These are phyloP conservation scores for Monascus ruber DNA, from an alignment of 2,329 filamentous ascomycete species.

Conservation along the genomic window DNA sequence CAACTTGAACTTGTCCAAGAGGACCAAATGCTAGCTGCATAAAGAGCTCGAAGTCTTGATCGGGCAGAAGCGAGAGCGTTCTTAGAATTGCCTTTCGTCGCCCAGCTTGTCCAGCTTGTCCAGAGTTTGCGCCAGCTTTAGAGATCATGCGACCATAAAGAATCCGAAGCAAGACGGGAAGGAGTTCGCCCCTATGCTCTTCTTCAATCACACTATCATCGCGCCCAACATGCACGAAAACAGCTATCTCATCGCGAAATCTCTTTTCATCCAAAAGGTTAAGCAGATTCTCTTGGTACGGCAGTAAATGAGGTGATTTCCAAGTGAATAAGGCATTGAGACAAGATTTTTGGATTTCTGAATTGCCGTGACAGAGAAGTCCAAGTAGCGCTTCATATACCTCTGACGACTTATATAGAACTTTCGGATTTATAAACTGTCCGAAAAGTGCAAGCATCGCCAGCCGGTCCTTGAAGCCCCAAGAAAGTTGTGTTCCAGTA, in stretches of 20 bases:
- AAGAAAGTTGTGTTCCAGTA: conserved; percentile 14
- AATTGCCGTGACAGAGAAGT: conserved; percentile 76
- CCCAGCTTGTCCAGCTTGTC: conserved; percentile 68
- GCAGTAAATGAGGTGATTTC: conserved; percentile 65
- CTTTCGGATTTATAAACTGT: conserved; percentile 75
- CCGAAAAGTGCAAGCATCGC: conserved; percentile 70
- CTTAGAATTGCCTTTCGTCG: conserved; percentile 64
- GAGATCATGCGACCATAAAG: conserved; percentile 84
- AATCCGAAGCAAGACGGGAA: conserved; percentile 77
- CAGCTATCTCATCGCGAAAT: conserved; percentile 87
- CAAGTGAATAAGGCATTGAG: conserved; percentile 79
- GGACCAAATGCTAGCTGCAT: conserved; percentile 69
- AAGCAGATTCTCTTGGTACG: conserved; percentile 75
- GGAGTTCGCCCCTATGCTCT: conserved; percentile 60
- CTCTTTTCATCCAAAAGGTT: conserved; percentile 81
- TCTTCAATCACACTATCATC: conserved; percentile 56
- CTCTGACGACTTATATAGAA: conserved; percentile 64
- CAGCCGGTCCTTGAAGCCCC: conserved; percentile 61
- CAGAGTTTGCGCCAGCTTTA: conserved; percentile 63
- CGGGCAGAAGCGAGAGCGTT: conserved; percentile 64
- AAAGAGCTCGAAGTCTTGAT: conserved; percentile 67
- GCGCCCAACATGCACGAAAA: conserved; percentile 64
- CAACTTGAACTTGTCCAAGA: conserved; percentile 49
- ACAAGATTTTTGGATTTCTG: conserved; percentile 74
- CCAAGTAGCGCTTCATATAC: conserved; percentile 65